These are phyloP conservation scores for Jamesozyma spencerorum DNA, from an alignment of 805 yeast genomes.

Conservation along the genomic window DNA sequence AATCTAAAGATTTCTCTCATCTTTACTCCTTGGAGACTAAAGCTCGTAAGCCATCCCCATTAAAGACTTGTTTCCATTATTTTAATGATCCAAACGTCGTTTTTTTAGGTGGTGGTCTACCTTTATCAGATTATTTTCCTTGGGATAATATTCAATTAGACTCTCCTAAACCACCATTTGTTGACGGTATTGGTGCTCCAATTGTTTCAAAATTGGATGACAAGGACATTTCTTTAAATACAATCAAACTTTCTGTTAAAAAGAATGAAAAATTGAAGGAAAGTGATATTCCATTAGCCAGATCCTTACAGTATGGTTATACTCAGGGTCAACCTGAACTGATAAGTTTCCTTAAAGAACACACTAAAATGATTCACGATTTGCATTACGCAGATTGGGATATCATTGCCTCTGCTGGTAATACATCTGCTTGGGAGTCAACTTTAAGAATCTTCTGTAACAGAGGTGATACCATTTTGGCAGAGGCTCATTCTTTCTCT, in stretches of 20 bases:
- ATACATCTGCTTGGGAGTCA: constrained; percentile 86
- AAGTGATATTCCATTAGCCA: constrained; percentile 63
- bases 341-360: constrained; percentile 60
- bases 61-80: constrained; percentile 78
- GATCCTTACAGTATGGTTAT: constrained; percentile 87
- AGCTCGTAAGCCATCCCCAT: constrained; percentile 65
- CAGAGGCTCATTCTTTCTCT: constrained; percentile 75
- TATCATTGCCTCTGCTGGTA: constrained; percentile 63
- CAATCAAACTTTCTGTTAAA: constrained; percentile 22
- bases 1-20: constrained; percentile 66
- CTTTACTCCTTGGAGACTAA: constrained; percentile 70
- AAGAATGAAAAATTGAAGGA: constrained; percentile 36
- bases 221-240: constrained; percentile 21
- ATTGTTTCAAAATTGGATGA: too few relatives aligned
- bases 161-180: constrained; percentile 73
- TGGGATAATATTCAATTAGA: constrained; percentile 66
- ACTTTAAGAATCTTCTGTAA: constrained; percentile 65
- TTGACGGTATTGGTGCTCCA: constrained; percentile 67
- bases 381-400: constrained; percentile 62
- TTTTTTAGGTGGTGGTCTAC: constrained; percentile 93
- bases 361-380: constrained; percentile 46
- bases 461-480: constrained; percentile 74
- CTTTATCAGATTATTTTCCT: constrained; percentile 85
- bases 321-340: constrained; percentile 76
- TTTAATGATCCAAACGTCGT: constrained; percentile 65